phyloP scores from a whole-genome alignment of 2,329 filamentous ascomycete genomes.

The Pseudocercospora fuligena region DNA sequence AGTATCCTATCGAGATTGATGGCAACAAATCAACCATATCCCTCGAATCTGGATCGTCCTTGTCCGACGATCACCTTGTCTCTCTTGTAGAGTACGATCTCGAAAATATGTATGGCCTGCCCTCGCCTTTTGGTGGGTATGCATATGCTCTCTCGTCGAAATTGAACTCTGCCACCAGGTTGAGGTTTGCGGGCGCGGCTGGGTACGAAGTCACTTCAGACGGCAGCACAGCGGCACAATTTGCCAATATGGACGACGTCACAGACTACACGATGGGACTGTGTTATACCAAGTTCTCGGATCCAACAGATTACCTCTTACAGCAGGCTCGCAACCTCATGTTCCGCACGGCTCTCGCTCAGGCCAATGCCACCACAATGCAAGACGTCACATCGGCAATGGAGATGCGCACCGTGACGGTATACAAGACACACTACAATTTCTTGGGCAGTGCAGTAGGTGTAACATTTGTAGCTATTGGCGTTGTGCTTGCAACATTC shows the following conservation, averaged over 20 bases:
- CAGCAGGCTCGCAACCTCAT: slow-evolving; percentile 26
- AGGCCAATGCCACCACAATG: slow-evolving; percentile 21
- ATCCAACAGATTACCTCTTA: slow-evolving; percentile 20
- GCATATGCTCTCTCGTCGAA: slow-evolving; percentile 23
- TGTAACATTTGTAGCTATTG: slow-evolving; percentile 19
- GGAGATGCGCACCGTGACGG: slow-evolving; percentile 14
- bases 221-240: slow-evolving; percentile 20
- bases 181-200: slow-evolving; percentile 23
- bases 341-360: slow-evolving; percentile 26
- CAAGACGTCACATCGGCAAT: slow-evolving; percentile 11
- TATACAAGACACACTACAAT: slow-evolving; percentile 20
- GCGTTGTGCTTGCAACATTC: slow-evolving; percentile 15
- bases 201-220: slow-evolving; percentile 21
- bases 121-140: slow-evolving; percentile 21
- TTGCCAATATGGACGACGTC: slow-evolving; percentile 20
- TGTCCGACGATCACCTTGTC: slow-evolving; percentile 10
- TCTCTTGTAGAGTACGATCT: slow-evolving; percentile 13
- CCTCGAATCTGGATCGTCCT: slow-evolving; percentile 7
- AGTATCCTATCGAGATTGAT: slow-evolving; percentile 22
- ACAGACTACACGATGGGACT: slow-evolving; percentile 13
- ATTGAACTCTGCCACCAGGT: slow-evolving; percentile 18
- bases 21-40: slow-evolving; percentile 26
- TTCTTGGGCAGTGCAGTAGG: slow-evolving; percentile 21
- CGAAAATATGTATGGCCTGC: slow-evolving; percentile 20
- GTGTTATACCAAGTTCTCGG: slow-evolving; percentile 22